Conservation (phyloP, 768 basidiomycete species). For the Lentinula lateritia region DNA sequence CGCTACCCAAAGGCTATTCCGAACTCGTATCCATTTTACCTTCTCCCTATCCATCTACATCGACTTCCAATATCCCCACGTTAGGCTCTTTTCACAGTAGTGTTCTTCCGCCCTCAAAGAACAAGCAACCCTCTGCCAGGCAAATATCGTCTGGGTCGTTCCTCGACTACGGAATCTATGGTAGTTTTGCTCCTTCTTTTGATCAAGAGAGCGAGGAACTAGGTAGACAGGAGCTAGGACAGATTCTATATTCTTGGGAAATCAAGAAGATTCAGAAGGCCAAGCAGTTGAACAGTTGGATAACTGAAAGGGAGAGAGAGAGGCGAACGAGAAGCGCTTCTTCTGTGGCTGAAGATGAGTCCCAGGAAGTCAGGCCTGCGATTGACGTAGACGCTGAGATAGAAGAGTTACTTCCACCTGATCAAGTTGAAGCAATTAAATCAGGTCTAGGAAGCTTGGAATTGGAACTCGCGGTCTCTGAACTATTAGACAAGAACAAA, state of each 20-base stretch:
- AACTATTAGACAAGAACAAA: slow-evolving; percentile 61
- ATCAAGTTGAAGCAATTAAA: slow-evolving; percentile 54
- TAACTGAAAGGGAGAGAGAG: slow-evolving; percentile 20
- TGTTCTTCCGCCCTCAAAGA: slow-evolving; percentile 33
- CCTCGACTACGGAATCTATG: slow-evolving; percentile 71
- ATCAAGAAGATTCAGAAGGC: slow-evolving; percentile 28
- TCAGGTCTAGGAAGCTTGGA: slow-evolving; percentile 54
- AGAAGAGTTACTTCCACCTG: slow-evolving; percentile 49
- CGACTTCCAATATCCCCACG: slow-evolving; percentile 30
- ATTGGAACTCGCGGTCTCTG: slow-evolving; percentile 64
- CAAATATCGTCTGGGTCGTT: slow-evolving; percentile 61
- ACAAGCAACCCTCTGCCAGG: slow-evolving; percentile 43
- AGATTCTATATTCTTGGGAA: slow-evolving; percentile 37
- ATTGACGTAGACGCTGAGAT: slow-evolving; percentile 36
- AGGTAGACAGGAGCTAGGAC: slow-evolving; percentile 55
- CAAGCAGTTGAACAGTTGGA: slow-evolving; percentile 29
- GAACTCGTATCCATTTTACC: slow-evolving; percentile 75
- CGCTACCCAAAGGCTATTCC: slow-evolving; percentile 58
- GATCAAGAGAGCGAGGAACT: slow-evolving; percentile 74
- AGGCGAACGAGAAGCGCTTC: slow-evolving; percentile 17
- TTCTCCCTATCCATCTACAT: slow-evolving; percentile 39
- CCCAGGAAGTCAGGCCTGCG: slow-evolving; percentile 1
- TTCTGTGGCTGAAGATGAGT: slow-evolving; percentile 15
- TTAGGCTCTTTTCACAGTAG: slow-evolving; percentile 53
- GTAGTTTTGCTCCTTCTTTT: slow-evolving; percentile 76